Conservation (phyloP, 768 basidiomycete species). For the Lyophyllum shimeji region DNA sequence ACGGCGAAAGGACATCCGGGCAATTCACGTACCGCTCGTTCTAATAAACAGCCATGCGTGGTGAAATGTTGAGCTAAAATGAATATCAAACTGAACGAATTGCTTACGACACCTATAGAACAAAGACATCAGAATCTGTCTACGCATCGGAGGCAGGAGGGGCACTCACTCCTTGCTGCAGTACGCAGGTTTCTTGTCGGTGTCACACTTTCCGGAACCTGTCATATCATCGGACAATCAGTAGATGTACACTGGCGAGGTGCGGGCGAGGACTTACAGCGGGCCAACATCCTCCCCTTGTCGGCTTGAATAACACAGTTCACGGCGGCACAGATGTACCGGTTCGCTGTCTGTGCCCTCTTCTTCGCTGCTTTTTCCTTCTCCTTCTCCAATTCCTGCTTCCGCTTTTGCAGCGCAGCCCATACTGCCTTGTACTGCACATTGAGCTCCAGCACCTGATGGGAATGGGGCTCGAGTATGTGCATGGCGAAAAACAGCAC, state of each 20-base stretch:
- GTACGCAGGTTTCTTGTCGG: constrained; percentile 31
- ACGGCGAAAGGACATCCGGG: too few species aligned
- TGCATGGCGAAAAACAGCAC: constrained; percentile 22
- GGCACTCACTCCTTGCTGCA: constrained; percentile 29
- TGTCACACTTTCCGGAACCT: constrained; percentile 30
- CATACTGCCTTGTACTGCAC: constrained; percentile 21
- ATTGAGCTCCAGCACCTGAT: constrained; percentile 12
- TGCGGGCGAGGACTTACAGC: constrained; percentile 18
- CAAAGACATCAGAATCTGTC: not conserved
- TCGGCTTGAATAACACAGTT: constrained; percentile 27
- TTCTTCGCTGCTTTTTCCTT: constrained; percentile 20
- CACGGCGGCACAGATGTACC: constrained; percentile 28
- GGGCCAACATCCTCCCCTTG: constrained; percentile 22
- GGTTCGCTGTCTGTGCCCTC: constrained; percentile 23
- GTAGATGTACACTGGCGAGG: not conserved
- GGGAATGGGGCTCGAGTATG: constrained; percentile 13
- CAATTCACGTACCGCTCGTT: constrained; percentile 10
- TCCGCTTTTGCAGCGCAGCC: constrained; percentile 19
- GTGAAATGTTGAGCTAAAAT: not conserved
- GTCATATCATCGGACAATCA: not conserved
- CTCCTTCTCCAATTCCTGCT: constrained; percentile 17
- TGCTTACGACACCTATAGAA: constrained; percentile 11
- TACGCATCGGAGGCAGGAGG: not conserved
- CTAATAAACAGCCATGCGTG: not conserved
- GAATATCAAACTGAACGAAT: not conserved